A percentile compares a stretch with the other conserved stretches of the same genome.
These are phyloP conservation scores for Penicillium simplicissimum DNA, from an alignment of 495 filamentous ascomycete genomes.

Conservation along the genomic window DNA sequence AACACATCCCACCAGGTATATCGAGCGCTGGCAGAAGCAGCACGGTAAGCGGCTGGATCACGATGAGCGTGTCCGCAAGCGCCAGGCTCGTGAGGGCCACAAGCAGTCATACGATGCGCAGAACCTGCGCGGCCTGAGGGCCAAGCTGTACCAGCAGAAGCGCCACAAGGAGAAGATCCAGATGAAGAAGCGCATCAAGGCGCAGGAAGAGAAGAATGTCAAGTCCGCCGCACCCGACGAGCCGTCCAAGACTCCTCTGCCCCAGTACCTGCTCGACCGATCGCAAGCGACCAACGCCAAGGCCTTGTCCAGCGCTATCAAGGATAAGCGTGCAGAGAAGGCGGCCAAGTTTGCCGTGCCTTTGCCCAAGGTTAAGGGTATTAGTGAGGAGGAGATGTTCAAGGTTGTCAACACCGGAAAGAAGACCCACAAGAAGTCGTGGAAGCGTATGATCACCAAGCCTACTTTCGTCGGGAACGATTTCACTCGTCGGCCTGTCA, in stretches of 20 bases:
- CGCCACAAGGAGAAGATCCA: slow-evolving; percentile 97
- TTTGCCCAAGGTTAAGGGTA: slow-evolving; percentile 90
- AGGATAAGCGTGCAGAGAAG: slow-evolving; percentile 88
- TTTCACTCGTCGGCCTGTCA: slow-evolving; percentile 90
- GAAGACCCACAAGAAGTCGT: slow-evolving; percentile 74
- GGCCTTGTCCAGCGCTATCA: slow-evolving; percentile 78
- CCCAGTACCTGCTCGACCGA: slow-evolving; percentile 88
- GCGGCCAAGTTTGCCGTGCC: slow-evolving; percentile 95
- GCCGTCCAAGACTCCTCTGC: slow-evolving; percentile 72
- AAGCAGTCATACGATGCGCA: slow-evolving; percentile 83
- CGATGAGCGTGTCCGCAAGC: slow-evolving; percentile 89
- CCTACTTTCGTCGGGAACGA: slow-evolving; percentile 86
- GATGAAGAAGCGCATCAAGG: slow-evolving; percentile 95
- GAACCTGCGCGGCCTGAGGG: slow-evolving; percentile 84
- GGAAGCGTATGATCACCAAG: slow-evolving; percentile 97
- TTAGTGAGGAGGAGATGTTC: slow-evolving; percentile 98
- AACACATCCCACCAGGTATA: slow-evolving; percentile 58
- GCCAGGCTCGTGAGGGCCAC: slow-evolving; percentile 82
- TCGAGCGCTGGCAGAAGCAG: slow-evolving; percentile 83
- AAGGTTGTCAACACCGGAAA: slow-evolving; percentile 95
- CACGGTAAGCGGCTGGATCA: slow-evolving; percentile 82
- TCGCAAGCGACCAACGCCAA: slow-evolving; percentile 85
- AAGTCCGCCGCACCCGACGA: slow-evolving; percentile 80
- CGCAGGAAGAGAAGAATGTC: slow-evolving; percentile 92
- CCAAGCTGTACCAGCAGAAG: slow-evolving; percentile 94